Evolutionary conservation across 345 rosid species (phyloP).

Genomic region (Citrus reticulata): DNA sequence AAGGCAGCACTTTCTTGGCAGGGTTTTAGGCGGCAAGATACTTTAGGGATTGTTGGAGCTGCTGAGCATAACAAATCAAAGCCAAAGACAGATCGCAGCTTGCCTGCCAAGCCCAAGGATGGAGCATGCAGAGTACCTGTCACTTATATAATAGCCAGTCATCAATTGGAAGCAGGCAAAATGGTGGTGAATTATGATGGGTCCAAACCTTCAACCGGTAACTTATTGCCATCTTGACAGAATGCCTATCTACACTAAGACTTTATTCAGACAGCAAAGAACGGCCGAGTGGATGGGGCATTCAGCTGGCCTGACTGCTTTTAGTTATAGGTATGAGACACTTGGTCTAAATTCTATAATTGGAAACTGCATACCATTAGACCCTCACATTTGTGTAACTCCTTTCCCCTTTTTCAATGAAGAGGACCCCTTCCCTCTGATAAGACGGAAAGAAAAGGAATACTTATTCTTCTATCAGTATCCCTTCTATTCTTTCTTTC

Average conservation of each 20-base stretch:
- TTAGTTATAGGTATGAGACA: background rate
- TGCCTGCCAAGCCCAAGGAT: background rate
- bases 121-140: background rate
- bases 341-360: background rate
- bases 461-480: no score
- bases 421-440: no score
- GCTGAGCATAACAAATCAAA: conserved; percentile 10
- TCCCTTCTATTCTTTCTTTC: background rate
- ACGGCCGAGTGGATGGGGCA: background rate
- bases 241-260: background rate
- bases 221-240: background rate
- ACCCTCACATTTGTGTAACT: no score
- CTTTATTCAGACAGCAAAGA: background rate
- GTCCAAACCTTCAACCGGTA: background rate
- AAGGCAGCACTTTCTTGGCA: conserved; percentile 15
- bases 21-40: conserved; percentile 12
- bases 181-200: conserved; percentile 3
- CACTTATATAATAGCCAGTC: conserved; percentile 4
- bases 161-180: conserved; percentile 7
- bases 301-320: background rate
- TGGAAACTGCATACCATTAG: background rate
- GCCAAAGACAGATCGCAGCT: conserved; percentile 5
- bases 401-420: background rate
- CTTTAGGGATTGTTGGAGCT: conserved; percentile 14
- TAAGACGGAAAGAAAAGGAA: no score